Percentiles rank a stretch among this genome's conserved stretches.
These are phyloP conservation scores for Trichoderma asperellum DNA, from an alignment of 2,329 filamentous ascomycete species.

Conservation along the genomic window DNA sequence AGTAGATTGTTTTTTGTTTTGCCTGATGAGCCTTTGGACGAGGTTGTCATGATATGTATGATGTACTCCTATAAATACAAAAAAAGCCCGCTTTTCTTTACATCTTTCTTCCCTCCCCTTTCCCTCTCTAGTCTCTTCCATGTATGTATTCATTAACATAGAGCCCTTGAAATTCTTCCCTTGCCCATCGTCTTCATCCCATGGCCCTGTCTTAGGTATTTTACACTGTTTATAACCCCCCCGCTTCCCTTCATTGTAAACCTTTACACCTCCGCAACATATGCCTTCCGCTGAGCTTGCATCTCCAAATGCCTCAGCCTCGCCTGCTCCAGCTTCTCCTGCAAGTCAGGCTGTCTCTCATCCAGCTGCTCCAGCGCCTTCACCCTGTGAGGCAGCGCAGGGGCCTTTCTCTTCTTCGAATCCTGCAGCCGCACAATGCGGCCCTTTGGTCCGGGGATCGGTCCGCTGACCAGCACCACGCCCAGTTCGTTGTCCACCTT, in stretches of 20 bases:
- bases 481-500: constrained; percentile 86
- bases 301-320: constrained; percentile 57
- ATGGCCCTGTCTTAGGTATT: neutral
- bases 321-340: constrained; percentile 52
- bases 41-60: constrained; percentile 32
- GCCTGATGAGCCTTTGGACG: constrained; percentile 13
- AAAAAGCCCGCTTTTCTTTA: constrained; percentile 40
- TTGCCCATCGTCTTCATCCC: neutral
- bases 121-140: neutral
- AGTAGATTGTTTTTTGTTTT: constrained; percentile 33
- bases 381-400: constrained; percentile 53
- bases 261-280: constrained; percentile 33
- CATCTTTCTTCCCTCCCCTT: constrained; percentile 14
- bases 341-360: constrained; percentile 53
- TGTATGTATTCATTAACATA: constrained; percentile 23
- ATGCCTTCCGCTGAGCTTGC: constrained; percentile 52
- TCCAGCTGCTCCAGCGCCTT: constrained; percentile 49
- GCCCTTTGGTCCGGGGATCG: constrained; percentile 86
- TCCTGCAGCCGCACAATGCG: constrained; percentile 85
- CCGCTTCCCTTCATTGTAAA: neutral
- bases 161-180: neutral
- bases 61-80: constrained; percentile 46
- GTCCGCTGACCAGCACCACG: constrained; percentile 83
- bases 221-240: neutral
- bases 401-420: constrained; percentile 78